phyloP scores from a whole-genome alignment of 2,329 filamentous ascomycete genomes.

The Epichloe gansuensis region DNA sequence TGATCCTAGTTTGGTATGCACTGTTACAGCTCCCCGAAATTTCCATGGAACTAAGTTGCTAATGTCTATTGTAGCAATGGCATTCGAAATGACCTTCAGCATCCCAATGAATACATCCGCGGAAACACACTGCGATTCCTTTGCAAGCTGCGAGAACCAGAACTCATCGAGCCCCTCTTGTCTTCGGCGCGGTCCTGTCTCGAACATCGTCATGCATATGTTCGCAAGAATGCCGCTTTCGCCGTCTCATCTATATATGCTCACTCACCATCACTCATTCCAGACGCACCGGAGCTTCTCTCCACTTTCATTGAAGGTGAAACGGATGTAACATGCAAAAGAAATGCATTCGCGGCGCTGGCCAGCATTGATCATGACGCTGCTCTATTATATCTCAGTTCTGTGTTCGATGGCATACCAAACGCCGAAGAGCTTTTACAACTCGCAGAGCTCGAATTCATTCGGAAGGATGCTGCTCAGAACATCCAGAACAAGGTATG shows the following conservation, averaged over 20 bases:
- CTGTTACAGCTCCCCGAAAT: neutral
- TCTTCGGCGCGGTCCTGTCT: constrained; percentile 86
- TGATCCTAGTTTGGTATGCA: constrained; percentile 88
- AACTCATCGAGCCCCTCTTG: constrained; percentile 90
- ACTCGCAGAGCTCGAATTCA: constrained; percentile 90
- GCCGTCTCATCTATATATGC: constrained; percentile 85
- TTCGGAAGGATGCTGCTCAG: constrained; percentile 90
- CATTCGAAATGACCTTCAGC: constrained; percentile 92
- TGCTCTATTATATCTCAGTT: constrained; percentile 74
- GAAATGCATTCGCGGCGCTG: constrained; percentile 90
- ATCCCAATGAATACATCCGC: constrained; percentile 95
- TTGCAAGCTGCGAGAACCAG: constrained; percentile 87
- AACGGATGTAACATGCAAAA: constrained; percentile 90
- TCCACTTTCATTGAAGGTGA: constrained; percentile 80
- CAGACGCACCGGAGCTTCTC: constrained; percentile 87
- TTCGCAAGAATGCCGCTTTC: constrained; percentile 95
- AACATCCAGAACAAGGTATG: constrained; percentile 86
- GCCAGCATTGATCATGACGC: constrained; percentile 87
- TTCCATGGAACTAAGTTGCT: neutral
- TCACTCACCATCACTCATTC: constrained; percentile 83
- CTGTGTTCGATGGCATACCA: constrained; percentile 82
- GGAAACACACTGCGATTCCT: constrained; percentile 97
- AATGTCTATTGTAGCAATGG: constrained; percentile 57
- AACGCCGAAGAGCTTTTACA: constrained; percentile 92
- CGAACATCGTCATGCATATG: constrained; percentile 92